Evolutionary conservation across 257 asterid genomes (phyloP), one percentile per base, ranked within the genome.

Genomic region (Cynanchum wilfordii): DNA sequence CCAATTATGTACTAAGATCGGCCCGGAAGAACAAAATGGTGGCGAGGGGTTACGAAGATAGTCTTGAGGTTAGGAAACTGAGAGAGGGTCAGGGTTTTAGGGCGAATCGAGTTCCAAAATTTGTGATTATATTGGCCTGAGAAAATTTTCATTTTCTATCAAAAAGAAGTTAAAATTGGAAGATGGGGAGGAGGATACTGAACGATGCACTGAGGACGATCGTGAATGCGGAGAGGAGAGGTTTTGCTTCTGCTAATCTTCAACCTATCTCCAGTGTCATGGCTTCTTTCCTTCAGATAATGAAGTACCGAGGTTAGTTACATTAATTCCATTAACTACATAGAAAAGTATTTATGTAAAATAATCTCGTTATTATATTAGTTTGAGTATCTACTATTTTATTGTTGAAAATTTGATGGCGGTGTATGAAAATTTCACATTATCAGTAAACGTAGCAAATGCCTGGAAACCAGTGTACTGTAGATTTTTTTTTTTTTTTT

Each of bases 151-250:
- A 9, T 13, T 54, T 54, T 20, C 2, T 4, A 5, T 9, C 10
- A 5, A 20, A 9, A 19, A 54, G 27, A 54, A 54, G 25, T 54
- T 20, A 25, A 57, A 4, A 44, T 56, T 47, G 17, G 71, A 54
- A 73, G 76, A 93, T 93, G 98, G 97, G 99, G 67, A 85, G 98
- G 82, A 85, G 92, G 73, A 91, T 94, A 36, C 75, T 94, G 80
- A 91, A 90, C 85, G 93, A 94, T 25, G 97, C 97, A 7, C 75
- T 94, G 89, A 76, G 95, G 73, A 90, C 93, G 10, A 88, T 94
- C 10, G 99, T 94, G 6, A 91, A 91, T 77, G 99, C 99, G 7
- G 97, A 91, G 76, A 91, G 78, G 83, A 86, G 99, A 83, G 93
- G 96, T 10, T 94, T 94, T 64, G 95, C 95, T 63, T 85, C 99